phyloP scores from a whole-genome alignment of 176 grass and related monocot species.

The Zoysia japonica region DNA sequence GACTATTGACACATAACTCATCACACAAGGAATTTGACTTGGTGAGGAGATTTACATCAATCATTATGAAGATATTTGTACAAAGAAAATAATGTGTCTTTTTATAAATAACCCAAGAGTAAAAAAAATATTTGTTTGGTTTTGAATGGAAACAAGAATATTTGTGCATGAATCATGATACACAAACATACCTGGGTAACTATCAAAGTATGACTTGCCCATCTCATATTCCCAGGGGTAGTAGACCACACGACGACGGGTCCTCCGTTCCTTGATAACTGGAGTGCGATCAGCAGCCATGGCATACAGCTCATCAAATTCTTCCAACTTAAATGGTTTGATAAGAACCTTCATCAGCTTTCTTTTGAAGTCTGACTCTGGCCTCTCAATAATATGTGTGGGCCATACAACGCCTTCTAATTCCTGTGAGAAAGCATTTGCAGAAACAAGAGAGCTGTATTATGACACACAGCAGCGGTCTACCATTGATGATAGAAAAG shows the following conservation, averaged over 20 bases:
- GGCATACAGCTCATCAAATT: slow-evolving; percentile 50
- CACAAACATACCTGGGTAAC: slow-evolving; percentile 57
- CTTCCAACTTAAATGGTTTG: slow-evolving; percentile 54
- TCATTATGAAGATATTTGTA: slow-evolving; percentile 21
- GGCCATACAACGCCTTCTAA: slow-evolving; percentile 50
- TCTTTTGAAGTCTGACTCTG: slow-evolving; percentile 56
- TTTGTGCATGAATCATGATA: slow-evolving; percentile 17
- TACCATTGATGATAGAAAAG: background rate
- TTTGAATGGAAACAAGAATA: background rate
- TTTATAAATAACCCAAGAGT: slow-evolving; percentile 10
- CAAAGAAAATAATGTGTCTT: background rate
- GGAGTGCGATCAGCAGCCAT: slow-evolving; percentile 29
- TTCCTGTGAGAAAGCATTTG: slow-evolving; percentile 34
- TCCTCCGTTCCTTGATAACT: slow-evolving; percentile 44
- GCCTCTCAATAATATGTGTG: slow-evolving; percentile 47
- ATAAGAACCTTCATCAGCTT: slow-evolving; percentile 53
- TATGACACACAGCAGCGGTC: background rate
- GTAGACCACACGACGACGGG: slow-evolving; percentile 33
- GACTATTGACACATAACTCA: background rate
- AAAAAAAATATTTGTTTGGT: slow-evolving; percentile 13
- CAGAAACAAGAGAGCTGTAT: slow-evolving; percentile 14
- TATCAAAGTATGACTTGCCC: slow-evolving; percentile 67
- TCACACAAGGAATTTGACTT: slow-evolving; percentile 16
- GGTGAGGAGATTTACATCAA: background rate
- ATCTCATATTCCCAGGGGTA: slow-evolving; percentile 33